A percentile compares a stretch with the other conserved stretches of the same genome.
Evolutionary conservation across 352 stramenopile species (phyloP).

Genomic region (Phytophthora colocasiae): DNA sequence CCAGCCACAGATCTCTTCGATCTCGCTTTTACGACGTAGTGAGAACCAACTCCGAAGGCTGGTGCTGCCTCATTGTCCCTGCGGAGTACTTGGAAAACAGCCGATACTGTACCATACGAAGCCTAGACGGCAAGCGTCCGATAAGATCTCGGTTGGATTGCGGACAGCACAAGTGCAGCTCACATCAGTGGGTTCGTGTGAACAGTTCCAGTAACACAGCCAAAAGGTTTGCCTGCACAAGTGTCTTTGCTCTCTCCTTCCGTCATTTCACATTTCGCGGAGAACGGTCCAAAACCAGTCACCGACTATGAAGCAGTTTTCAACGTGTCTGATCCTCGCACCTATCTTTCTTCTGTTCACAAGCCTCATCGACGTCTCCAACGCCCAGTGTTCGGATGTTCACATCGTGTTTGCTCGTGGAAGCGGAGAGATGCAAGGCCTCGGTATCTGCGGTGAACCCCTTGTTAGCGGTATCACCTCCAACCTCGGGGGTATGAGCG

Average conservation of each 20-base stretch:
- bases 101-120: background rate
- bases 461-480: slow-evolving; percentile 38
- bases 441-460: slow-evolving; percentile 40
- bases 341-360: slow-evolving; percentile 8
- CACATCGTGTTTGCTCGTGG: slow-evolving; percentile 49
- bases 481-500: slow-evolving; percentile 41
- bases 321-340: slow-evolving; percentile 1
- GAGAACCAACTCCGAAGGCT: slow-evolving; percentile 5
- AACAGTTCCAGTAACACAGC: background rate
- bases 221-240: background rate
- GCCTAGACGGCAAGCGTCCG: background rate
- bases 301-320: slow-evolving; percentile 23
- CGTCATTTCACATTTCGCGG: background rate
- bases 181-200: background rate
- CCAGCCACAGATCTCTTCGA: background rate
- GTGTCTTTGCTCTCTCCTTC: background rate
- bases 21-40: slow-evolving; percentile 16
- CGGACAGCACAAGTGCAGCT: slow-evolving; percentile 9
- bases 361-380: background rate
- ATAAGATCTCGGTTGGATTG: slow-evolving; percentile 5
- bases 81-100: slow-evolving; percentile 9
- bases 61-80: slow-evolving; percentile 2
- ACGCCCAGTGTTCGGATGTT: slow-evolving; percentile 33
- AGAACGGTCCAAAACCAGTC: background rate
- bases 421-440: slow-evolving; percentile 34